Evolutionary conservation across 352 stramenopile species (phyloP), one percentile per base, ranked within the genome.

Genomic region (Peronospora belbahrii): DNA sequence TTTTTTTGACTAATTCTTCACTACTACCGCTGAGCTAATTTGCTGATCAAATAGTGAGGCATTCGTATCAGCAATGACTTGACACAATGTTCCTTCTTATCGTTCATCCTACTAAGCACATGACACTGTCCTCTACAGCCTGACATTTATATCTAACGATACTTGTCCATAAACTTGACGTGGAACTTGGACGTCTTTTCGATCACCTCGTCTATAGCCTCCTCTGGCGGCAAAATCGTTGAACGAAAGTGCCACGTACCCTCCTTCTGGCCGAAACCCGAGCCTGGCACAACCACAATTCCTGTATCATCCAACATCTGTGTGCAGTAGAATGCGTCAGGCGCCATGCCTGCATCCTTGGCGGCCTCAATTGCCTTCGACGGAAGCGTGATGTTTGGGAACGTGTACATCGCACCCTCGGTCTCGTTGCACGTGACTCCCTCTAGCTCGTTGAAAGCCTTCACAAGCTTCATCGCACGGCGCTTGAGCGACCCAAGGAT

Each of bases 331-430:
- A 98, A 88, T 14, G 88, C 94, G 60, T 99, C 97, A 4, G 95
- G 84, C 14, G 86, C 78, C 20, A 94, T 57, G 6, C 84, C 88
- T 4, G 61, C 57, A 23, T 73, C 48, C 43, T 83, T 62, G 1
- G 93, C 93, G 11, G 70, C 84, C 22, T 83, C 81, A 27, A 97
- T 76, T 1, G 82, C 85, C 58, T 88, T 91, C 24, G 64, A 8
- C 11, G 96, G 88, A 35, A 99, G 74, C 33, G 85, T 79, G 42
- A 99, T 83, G 36, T 75, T 76, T 9, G 96, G 96, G 75, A 99
- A 99, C 43, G 95, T 97, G 76, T 99, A 99, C 90, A 99, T 97
- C 4, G 97, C 90, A 37, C 97, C 97, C 60, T 99, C 90, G 2
- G 94, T 92, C 49, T 94, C 85, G 50, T 97, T 95, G 68, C 96